These are phyloP conservation scores for Nemania abortiva DNA, from an alignment of 2,329 filamentous ascomycete species.

Conservation along the genomic window DNA sequence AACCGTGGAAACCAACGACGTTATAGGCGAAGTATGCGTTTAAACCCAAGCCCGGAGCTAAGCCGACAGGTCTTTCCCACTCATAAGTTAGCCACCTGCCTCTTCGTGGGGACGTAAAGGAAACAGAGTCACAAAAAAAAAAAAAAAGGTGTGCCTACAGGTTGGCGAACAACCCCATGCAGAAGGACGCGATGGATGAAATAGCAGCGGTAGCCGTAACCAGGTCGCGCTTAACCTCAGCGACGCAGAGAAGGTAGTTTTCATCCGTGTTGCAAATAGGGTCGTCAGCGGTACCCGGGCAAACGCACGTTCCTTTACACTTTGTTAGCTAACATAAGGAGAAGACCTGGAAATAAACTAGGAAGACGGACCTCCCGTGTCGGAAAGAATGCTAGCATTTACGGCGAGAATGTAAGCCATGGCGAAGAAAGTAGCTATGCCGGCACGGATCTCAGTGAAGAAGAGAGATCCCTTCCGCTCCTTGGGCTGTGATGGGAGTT, in stretches of 20 bases:
- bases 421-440: slow-evolving; percentile 77
- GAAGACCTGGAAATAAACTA: slow-evolving; percentile 57
- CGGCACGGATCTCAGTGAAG: slow-evolving; percentile 86
- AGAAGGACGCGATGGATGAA: slow-evolving; percentile 81
- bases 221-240: slow-evolving; percentile 78
- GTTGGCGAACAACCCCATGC: slow-evolving; percentile 86
- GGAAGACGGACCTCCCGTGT: slow-evolving; percentile 46
- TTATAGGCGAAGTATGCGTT: slow-evolving; percentile 86
- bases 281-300: slow-evolving; percentile 65
- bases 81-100: slow-evolving; percentile 31
- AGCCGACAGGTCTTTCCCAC: slow-evolving; percentile 68
- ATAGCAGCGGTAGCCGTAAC: slow-evolving; percentile 90
- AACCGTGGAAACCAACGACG: slow-evolving; percentile 82
- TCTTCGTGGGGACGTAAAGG: slow-evolving; percentile 17
- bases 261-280: slow-evolving; percentile 65
- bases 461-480: slow-evolving; percentile 82
- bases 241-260: slow-evolving; percentile 73
- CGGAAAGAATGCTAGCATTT: slow-evolving; percentile 49
- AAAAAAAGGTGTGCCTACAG: slow-evolving; percentile 59
- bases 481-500: slow-evolving; percentile 62
- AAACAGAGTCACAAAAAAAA: neutral
- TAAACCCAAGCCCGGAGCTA: slow-evolving; percentile 82
- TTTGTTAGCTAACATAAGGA: slow-evolving; percentile 64
- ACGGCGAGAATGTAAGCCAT: slow-evolving; percentile 68
- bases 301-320: slow-evolving; percentile 80